Base-by-base conservation (phyloP, 116 monocot genomes). In the Posidonia oceanica region DNA sequence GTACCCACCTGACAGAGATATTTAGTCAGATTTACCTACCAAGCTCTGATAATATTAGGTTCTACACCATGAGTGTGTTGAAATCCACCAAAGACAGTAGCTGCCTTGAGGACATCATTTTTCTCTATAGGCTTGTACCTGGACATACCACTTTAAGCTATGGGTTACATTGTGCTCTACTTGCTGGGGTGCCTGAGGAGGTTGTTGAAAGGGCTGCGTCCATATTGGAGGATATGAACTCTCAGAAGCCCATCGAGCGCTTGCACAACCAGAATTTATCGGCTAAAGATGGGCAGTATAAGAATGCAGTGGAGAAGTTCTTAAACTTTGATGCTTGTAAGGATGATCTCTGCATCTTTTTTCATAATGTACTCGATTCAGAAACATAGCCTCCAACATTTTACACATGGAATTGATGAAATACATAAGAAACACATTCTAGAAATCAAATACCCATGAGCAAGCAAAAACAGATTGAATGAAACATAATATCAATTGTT, bases 61-160 rank as follows among this genome's bases (percentile, higher is more conserved):
- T 82, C 61, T 89, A 87, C 75, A 96, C 91, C 8, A 96, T 96
- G 96, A 87, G 96, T 72, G 76, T 91, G n/a, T 67, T 96, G 81
- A 83, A 74, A 80, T 86, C 91, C 62, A 82, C 83, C 59, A 82
- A 74, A 29, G 75, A 79, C 37, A 64, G 67, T 36, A 15, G 54
- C 44, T 69, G 73, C 68, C 62, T 71, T 54, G 92, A 89, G 61
- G 96, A 91, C 59, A 85, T 96, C 52, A 73, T 87, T 72, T 96
- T 91, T 72, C 80, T 96, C 29, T 91, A 96, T 71, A 41, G 90
- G 66, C 86, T 90, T 69, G 69, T 91, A 69, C 91, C 96, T 73
- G 96, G 96, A 36, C 83, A 87, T 76, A 80, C 89, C 41, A 69
- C 81, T 63, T 29, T 84, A 69, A 96, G 96, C 79, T 91, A 89